A percentile compares a stretch with the other conserved stretches of the same genome.
Conservation (phyloP, 305 asterid genomes). For the Rubia balearica region DNA sequence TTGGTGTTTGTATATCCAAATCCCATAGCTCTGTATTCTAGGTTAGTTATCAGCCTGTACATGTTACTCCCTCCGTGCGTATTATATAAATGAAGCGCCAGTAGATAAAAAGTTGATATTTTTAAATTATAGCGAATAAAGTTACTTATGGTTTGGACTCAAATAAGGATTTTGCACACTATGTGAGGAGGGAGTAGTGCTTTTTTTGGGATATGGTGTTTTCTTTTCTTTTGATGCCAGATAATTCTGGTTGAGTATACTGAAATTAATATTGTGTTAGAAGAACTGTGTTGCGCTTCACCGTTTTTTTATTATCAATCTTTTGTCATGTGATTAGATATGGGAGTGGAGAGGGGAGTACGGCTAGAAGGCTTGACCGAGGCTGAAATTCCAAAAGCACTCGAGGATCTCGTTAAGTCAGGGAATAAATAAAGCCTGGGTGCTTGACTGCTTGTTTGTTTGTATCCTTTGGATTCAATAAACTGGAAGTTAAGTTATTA, state of each 20-base stretch:
- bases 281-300: constrained; percentile 12
- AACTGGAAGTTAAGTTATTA: neutral
- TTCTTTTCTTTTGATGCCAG: neutral
- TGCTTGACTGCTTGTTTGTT: constrained; percentile 17
- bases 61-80: neutral
- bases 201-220: neutral
- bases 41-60: neutral
- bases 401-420: constrained; percentile 72
- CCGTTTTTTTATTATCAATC: neutral
- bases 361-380: constrained; percentile 67
- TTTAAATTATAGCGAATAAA: neutral
- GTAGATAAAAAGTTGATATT: neutral
- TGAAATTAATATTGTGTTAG: neutral
- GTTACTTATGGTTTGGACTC: neutral
- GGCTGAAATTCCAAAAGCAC: constrained; percentile 76
- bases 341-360: constrained; percentile 85
- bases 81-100: neutral
- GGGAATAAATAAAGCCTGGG: constrained; percentile 36
- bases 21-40: neutral
- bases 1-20: neutral
- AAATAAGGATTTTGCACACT: neutral
- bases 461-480: constrained; percentile 20
- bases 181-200: too few species aligned
- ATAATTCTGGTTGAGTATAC: too few species aligned
- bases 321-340: constrained; percentile 38